These are phyloP conservation scores for Priceomyces carsonii DNA, from an alignment of 805 yeast species.

Conservation along the genomic window DNA sequence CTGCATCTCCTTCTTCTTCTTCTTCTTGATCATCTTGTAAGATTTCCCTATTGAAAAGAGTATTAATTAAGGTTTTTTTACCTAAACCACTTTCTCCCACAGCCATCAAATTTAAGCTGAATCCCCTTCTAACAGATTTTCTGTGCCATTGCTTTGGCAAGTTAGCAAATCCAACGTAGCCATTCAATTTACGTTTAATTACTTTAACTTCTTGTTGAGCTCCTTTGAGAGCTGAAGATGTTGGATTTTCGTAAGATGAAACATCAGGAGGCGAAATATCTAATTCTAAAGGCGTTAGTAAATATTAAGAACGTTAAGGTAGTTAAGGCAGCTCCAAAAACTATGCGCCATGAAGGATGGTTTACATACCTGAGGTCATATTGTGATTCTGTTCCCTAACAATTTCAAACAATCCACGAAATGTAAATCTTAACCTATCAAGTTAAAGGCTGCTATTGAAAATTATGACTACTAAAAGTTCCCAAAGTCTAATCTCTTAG, in stretches of 20 bases:
- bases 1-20: slow-evolving; percentile 9
- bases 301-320: too few relatives aligned
- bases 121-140: slow-evolving; percentile 86
- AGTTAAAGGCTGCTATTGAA: too few relatives aligned
- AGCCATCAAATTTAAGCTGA: slow-evolving; percentile 82
- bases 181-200: slow-evolving; percentile 80
- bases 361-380: slow-evolving; percentile 12
- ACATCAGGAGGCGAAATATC: slow-evolving; percentile 5
- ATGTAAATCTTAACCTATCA: too few relatives aligned
- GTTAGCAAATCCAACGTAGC: slow-evolving; percentile 96
- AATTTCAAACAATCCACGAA: too few relatives aligned
- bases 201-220: slow-evolving; percentile 51
- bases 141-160: slow-evolving; percentile 99
- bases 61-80: slow-evolving; percentile 87
- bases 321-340: too few relatives aligned
- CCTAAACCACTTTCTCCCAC: slow-evolving; percentile 94
- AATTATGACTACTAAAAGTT: too few relatives aligned
- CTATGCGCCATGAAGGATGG: too few relatives aligned
- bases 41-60: slow-evolving; percentile 62
- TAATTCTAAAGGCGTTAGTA: slow-evolving; percentile 4
- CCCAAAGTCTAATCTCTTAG: too few relatives aligned
- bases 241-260: slow-evolving; percentile 3
- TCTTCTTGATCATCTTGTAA: slow-evolving; percentile 16
- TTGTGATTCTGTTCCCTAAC: too few relatives aligned
- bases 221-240: slow-evolving; percentile 6